Evolutionary conservation across 2,329 filamentous ascomycete genomes (phyloP).

Genomic region (Eutypa lata): DNA sequence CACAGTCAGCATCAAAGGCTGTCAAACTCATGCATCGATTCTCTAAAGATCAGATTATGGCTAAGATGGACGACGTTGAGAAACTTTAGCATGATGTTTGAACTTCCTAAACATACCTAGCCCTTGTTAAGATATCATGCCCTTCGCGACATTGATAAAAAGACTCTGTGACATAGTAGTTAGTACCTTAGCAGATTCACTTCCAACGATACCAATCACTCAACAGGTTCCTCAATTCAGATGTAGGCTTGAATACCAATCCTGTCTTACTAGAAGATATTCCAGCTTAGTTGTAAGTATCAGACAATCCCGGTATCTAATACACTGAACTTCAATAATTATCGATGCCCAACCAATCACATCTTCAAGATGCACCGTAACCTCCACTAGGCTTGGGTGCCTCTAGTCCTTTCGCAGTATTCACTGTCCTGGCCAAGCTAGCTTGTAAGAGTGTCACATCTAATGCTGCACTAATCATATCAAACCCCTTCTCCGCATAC

Average conservation of each 20-base stretch:
- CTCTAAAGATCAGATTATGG: slow-evolving; percentile 61
- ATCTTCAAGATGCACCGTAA: slow-evolving; percentile 33
- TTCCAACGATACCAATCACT: too few species aligned
- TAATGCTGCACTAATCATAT: slow-evolving; percentile 59
- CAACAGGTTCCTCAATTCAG: too few species aligned
- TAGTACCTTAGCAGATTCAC: too few species aligned
- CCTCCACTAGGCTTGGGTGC: slow-evolving; percentile 35
- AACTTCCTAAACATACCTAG: neutral
- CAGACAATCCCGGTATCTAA: too few species aligned
- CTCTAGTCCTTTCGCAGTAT: slow-evolving; percentile 40
- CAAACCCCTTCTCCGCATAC: slow-evolving; percentile 55
- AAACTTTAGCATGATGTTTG: slow-evolving; percentile 12
- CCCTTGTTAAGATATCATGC: too few species aligned
- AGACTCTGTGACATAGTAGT: too few species aligned
- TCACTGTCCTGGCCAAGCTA: slow-evolving; percentile 43
- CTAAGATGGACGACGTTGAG: slow-evolving; percentile 62
- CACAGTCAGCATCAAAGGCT: slow-evolving; percentile 54
- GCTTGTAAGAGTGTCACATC: slow-evolving; percentile 52
- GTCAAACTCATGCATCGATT: slow-evolving; percentile 78
- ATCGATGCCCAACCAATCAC: slow-evolving; percentile 13
- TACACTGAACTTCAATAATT: too few species aligned
- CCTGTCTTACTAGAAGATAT: too few species aligned
- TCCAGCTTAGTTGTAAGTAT: too few species aligned
- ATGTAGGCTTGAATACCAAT: too few species aligned
- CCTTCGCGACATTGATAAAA: neutral